phyloP scores from a whole-genome alignment of 2,329 filamentous ascomycete species.

The Paraphoma sp. region DNA sequence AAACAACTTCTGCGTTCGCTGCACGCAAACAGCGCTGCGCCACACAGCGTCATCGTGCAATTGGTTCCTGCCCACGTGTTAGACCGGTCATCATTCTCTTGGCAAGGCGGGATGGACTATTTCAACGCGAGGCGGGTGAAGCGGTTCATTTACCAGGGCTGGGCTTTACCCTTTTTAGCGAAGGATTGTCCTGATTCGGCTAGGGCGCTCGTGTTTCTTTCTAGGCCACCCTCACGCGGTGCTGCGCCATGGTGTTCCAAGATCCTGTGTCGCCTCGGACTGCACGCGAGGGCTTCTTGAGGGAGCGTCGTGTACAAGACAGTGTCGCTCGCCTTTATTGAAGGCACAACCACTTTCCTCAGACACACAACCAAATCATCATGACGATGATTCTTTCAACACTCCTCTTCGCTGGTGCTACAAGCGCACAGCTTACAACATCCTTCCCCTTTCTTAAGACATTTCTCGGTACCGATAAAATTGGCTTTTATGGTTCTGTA shows the following conservation, averaged over 20 bases:
- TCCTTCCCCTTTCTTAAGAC: neutral
- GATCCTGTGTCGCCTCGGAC: neutral
- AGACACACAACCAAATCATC: neutral
- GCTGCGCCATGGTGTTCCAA: neutral
- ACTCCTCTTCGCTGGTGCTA: neutral
- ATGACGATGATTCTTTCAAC: neutral
- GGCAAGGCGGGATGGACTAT: neutral
- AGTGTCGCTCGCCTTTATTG: neutral
- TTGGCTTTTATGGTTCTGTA: constrained; percentile 6
- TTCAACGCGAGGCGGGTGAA: neutral
- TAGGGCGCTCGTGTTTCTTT: neutral
- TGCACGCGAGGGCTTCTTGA: neutral
- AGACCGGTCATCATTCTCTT: neutral
- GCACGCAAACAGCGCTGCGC: no score
- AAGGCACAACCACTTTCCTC: neutral
- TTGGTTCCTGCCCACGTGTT: no score
- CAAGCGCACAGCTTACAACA: constrained; percentile 6
- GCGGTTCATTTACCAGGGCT: neutral
- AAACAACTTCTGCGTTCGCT: no score
- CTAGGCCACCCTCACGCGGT: neutral
- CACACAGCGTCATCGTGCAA: no score
- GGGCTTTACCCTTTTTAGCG: neutral
- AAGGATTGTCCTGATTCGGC: neutral
- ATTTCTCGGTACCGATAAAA: constrained; percentile 2
- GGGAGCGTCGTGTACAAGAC: neutral